A percentile compares a stretch with the other conserved stretches of the same genome.
These are phyloP conservation scores for Coemansia aciculifera DNA, from an alignment of 192 early-diverging fungal species.

Conservation along the genomic window DNA sequence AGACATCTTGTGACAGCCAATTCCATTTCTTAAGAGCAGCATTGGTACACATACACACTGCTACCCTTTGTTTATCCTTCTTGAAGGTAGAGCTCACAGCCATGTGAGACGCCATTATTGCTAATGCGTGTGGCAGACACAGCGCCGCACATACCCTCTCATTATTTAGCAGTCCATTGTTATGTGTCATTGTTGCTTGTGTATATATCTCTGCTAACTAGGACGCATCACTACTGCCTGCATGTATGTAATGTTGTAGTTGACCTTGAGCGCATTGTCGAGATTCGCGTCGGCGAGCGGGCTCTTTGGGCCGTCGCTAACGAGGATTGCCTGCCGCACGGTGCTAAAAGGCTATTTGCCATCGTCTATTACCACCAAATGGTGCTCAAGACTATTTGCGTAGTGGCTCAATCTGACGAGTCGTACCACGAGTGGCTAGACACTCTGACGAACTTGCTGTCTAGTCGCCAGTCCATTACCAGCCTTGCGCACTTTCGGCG, in stretches of 20 bases:
- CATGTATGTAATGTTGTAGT: constrained; percentile 26
- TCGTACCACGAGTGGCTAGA: constrained; percentile 46
- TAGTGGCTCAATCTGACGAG: constrained; percentile 38
- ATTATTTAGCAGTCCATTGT: constrained; percentile 8
- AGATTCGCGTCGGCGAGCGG: constrained; percentile 44
- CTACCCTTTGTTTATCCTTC: not conserved
- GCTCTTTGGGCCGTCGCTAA: constrained; percentile 51
- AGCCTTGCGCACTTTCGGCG: constrained; percentile 35
- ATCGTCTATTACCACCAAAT: constrained; percentile 48
- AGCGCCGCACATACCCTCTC: not conserved
- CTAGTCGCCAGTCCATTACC: constrained; percentile 32
- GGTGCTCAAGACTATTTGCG: constrained; percentile 39
- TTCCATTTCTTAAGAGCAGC: not conserved
- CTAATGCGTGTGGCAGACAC: constrained; percentile 7
- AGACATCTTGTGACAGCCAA: not conserved
- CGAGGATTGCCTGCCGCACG: constrained; percentile 41
- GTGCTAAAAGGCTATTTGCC: constrained; percentile 43
- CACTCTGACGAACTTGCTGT: constrained; percentile 35
- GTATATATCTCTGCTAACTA: not conserved
- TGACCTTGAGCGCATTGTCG: constrained; percentile 55
- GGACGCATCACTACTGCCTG: not conserved
- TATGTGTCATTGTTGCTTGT: not conserved
- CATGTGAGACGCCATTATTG: constrained; percentile 12
- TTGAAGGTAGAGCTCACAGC: not conserved
- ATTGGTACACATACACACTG: not conserved